Evolutionary conservation across 257 asterid genomes (phyloP), one percentile per base, ranked within the genome.

Genomic region (Rhazya stricta): DNA sequence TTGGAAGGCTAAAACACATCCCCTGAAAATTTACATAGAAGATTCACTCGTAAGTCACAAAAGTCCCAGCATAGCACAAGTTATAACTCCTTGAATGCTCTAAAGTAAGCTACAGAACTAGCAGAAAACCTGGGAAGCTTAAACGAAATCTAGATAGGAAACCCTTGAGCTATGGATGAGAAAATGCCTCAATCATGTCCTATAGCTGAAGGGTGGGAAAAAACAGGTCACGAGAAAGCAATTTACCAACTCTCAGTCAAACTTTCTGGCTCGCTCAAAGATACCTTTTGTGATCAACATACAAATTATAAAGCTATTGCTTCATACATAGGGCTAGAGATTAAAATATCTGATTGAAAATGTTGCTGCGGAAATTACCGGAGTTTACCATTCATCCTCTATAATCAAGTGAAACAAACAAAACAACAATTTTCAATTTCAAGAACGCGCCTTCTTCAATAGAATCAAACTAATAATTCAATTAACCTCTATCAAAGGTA

Each of bases 1-100:
- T 85, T 57, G 98, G 99, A 76, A 95, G 89, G 83, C 91, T 92
- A 83, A 79, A 95, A 82, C 98, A 95, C 99, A 95, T 95, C 21
- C 99, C 94, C 98, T 95, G 87, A 71, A 75, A 69, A 81, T 50
- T 69, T 45, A 72, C 54, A 73, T 36, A 54, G 32, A 67, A 41
- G 19, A 71, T 50, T 21, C 3, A 42, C 16, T 8, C 10, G 61
- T 69, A 54, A 81, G 68, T 62, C 48, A 58, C 36, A 23, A 41
- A 54, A 81, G 63, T 57, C 60, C 65, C 29, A 23, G 41, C 48
- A 68, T 1, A 8, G 43, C 73, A 60, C 30, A 46, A 27, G 56
- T 67, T 73, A 50, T n/a, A 39, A 66, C 32, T 71, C 34, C 34
- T 36, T 63, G 56, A 51, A 51, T 18, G 3, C 6, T 51, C n/a